phyloP scores from a whole-genome alignment of 768 basidiomycete genomes.

The Termitomyces sp. region DNA sequence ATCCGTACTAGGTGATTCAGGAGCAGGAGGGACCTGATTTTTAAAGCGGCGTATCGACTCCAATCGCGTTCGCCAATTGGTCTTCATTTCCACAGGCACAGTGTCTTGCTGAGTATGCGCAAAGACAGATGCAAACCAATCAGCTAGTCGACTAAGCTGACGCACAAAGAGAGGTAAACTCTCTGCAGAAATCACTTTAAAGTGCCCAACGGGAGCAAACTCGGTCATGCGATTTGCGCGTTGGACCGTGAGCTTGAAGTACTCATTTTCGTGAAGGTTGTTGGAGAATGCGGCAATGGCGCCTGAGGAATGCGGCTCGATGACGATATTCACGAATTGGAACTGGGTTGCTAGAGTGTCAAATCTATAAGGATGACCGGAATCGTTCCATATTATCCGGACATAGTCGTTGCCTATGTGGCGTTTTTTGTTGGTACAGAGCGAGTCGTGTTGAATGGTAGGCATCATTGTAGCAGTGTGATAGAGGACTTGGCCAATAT shows the following conservation, averaged over 20 bases:
- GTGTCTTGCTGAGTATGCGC: slow-evolving; percentile 69
- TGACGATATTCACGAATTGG: slow-evolving; percentile 96
- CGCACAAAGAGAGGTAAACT: slow-evolving; percentile 84
- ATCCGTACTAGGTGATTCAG: slow-evolving; percentile 14
- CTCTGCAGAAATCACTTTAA: slow-evolving; percentile 90
- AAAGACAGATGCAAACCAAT: slow-evolving; percentile 88
- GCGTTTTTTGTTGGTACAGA: slow-evolving; percentile 81
- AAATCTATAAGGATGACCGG: slow-evolving; percentile 82
- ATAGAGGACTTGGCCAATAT: slow-evolving; percentile 91
- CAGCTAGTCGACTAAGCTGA: slow-evolving; percentile 80
- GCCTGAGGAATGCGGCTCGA: slow-evolving; percentile 87
- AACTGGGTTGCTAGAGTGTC: slow-evolving; percentile 91
- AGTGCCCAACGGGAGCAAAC: slow-evolving; percentile 87
- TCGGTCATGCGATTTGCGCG: slow-evolving; percentile 87
- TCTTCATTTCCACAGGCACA: slow-evolving; percentile 68
- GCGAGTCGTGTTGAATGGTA: slow-evolving; percentile 57
- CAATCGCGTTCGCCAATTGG: slow-evolving; percentile 83
- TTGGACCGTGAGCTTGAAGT: slow-evolving; percentile 93
- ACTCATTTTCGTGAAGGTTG: slow-evolving; percentile 84
- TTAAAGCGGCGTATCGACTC: slow-evolving; percentile 74
- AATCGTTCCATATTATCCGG: slow-evolving; percentile 97
- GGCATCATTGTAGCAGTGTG: slow-evolving; percentile 99
- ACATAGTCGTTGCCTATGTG: slow-evolving; percentile 98
- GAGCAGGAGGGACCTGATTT: slow-evolving; percentile 28
- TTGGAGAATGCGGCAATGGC: slow-evolving; percentile 83